A percentile compares a stretch with the other conserved stretches of the same genome.
Conservation (phyloP, 2,329 filamentous ascomycete species). For the Penicillium brasilianum region DNA sequence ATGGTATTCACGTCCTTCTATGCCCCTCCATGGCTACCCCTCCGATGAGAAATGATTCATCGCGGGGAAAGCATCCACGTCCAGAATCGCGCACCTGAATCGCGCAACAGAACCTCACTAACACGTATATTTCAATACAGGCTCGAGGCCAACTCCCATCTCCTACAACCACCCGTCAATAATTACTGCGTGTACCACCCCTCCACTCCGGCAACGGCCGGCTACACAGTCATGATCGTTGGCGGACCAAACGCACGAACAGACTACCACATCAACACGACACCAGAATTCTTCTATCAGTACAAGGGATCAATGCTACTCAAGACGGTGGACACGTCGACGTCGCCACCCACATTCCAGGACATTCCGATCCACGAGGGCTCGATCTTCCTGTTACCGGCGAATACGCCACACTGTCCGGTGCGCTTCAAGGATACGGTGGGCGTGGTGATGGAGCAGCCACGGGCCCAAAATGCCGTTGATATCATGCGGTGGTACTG, state of each 20-base stretch:
- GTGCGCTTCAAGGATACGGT: conserved; percentile 92
- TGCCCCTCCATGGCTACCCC: conserved; percentile 24
- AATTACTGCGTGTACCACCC: conserved; percentile 94
- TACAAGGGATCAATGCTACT: conserved; percentile 91
- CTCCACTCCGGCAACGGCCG: conserved; percentile 72
- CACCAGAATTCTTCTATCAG: conserved; percentile 98
- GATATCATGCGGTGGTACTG: conserved; percentile 95
- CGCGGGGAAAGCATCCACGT: conserved; percentile 12
- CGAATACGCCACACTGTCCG: conserved; percentile 96
- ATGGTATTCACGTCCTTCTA: conserved; percentile 42
- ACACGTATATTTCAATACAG: conserved; percentile 52
- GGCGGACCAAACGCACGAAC: conserved; percentile 95
- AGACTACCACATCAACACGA: conserved; percentile 98
- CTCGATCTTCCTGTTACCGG: conserved; percentile 88
- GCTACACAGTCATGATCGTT: conserved; percentile 90
- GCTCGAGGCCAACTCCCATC: conserved; percentile 89
- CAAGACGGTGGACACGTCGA: conserved; percentile 76
- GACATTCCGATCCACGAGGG: conserved; percentile 92
- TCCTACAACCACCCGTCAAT: conserved; percentile 92
- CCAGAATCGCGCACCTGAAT: background rate
- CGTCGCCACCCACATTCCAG: conserved; percentile 64
- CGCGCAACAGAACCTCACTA: background rate
- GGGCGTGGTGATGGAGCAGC: conserved; percentile 91
- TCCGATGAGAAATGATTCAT: conserved; percentile 18
- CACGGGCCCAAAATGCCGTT: conserved; percentile 68